Evolutionary conservation across 345 rosid species (phyloP).

Genomic region (Dovyalis caffra): DNA sequence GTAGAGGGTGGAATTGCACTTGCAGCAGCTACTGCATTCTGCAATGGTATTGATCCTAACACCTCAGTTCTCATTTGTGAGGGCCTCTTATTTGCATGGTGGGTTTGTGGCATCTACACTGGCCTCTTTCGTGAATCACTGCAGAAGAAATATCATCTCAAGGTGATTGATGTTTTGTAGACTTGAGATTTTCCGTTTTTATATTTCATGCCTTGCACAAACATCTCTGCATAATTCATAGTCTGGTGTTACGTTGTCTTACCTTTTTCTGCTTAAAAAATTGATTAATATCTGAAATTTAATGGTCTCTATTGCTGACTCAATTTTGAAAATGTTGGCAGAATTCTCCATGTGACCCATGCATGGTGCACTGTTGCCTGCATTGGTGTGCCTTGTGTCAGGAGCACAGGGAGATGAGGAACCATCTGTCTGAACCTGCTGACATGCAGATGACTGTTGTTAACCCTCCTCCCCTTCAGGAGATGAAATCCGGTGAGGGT

Average conservation of each 20-base stretch:
- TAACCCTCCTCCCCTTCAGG: slow-evolving; percentile 76
- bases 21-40: slow-evolving; percentile 62
- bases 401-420: slow-evolving; percentile 90
- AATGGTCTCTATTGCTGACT: not conserved
- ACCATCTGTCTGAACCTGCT: slow-evolving; percentile 59
- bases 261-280: no score
- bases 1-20: slow-evolving; percentile 84
- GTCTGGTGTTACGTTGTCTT: no score
- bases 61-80: slow-evolving; percentile 74
- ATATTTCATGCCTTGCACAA: not conserved
- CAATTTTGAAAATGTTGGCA: slow-evolving; percentile 20
- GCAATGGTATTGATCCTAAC: slow-evolving; percentile 74
- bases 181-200: not conserved
- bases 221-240: no score
- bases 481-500: slow-evolving; percentile 52
- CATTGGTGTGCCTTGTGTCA: slow-evolving; percentile 96
- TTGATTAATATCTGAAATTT: no score
- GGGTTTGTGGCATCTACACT: slow-evolving; percentile 84
- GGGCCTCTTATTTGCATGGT: slow-evolving; percentile 78
- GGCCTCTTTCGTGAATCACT: slow-evolving; percentile 73
- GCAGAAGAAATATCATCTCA: slow-evolving; percentile 88
- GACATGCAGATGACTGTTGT: slow-evolving; percentile 42
- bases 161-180: slow-evolving; percentile 33
- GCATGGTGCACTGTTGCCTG: slow-evolving; percentile 79
- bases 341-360: slow-evolving; percentile 84